Conservation (phyloP, 164 flowering plant species). For the Stephania cephalantha region DNA sequence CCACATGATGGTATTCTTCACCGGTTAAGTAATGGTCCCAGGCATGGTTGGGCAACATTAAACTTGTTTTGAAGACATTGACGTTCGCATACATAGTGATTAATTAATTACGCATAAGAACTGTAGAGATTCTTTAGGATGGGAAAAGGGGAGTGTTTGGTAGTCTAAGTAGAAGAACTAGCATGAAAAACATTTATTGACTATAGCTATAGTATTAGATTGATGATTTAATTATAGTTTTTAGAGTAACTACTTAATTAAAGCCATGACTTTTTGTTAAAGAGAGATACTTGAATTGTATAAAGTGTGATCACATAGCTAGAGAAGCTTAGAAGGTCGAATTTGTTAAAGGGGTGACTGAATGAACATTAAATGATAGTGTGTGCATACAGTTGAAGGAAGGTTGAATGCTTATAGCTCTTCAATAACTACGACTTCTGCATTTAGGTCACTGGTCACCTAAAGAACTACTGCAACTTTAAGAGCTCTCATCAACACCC, state of each 20-base stretch:
- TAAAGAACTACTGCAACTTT: constrained; percentile 24
- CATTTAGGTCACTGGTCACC: constrained; percentile 46
- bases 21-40: background rate
- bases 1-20: background rate
- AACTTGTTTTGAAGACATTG: background rate
- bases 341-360: background rate
- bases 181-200: background rate
- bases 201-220: background rate
- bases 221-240: background rate
- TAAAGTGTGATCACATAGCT: background rate
- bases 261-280: background rate
- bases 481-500: constrained; percentile 52
- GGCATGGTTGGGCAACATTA: background rate
- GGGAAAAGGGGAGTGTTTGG: background rate
- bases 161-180: background rate
- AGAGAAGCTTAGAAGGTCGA: background rate
- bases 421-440: constrained; percentile 50
- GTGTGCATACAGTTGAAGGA: constrained; percentile 43
- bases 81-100: background rate
- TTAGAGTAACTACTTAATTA: background rate
- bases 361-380: constrained; percentile 31
- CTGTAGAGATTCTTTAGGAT: background rate
- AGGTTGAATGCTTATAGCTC: constrained; percentile 37
- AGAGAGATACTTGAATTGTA: background rate
- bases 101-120: background rate